phyloP scores from a whole-genome alignment of 306 rosid species.

The Cucurbita pepo region DNA sequence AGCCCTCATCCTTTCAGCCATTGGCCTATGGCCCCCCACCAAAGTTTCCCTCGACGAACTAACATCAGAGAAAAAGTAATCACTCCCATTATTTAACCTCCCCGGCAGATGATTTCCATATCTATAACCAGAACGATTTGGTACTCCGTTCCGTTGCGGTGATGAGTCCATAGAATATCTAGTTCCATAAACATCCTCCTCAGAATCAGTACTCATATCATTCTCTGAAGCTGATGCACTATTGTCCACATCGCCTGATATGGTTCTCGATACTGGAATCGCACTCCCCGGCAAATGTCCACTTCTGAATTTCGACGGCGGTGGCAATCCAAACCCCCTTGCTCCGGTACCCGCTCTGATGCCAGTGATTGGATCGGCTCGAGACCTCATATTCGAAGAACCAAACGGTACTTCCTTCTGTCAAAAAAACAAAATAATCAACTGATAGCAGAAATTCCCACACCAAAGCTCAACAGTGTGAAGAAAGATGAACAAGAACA shows the following conservation, averaged over 20 bases:
- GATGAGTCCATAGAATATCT: slow-evolving; percentile 78
- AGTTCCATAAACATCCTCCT: slow-evolving; percentile 53
- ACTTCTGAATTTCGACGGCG: slow-evolving; percentile 74
- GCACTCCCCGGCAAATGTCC: slow-evolving; percentile 69
- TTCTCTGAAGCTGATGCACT: slow-evolving; percentile 59
- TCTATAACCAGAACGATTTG: slow-evolving; percentile 23
- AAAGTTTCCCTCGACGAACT: slow-evolving; percentile 81
- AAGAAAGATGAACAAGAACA: neutral
- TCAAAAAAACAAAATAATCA: neutral
- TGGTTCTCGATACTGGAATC: slow-evolving; percentile 29
- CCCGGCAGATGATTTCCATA: slow-evolving; percentile 26
- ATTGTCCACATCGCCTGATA: slow-evolving; percentile 22
- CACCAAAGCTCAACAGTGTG: slow-evolving; percentile 8
- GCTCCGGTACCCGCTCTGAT: slow-evolving; percentile 26
- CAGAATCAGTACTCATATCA: slow-evolving; percentile 45
- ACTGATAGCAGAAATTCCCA: neutral
- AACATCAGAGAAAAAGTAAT: slow-evolving; percentile 64
- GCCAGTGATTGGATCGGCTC: slow-evolving; percentile 41
- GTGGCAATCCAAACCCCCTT: slow-evolving; percentile 71
- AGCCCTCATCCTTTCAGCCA: slow-evolving; percentile 19
- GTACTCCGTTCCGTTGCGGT: slow-evolving; percentile 42
- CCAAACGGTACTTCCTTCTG: slow-evolving; percentile 36
- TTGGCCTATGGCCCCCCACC: slow-evolving; percentile 25
- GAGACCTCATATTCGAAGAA: slow-evolving; percentile 29
- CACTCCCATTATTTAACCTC: slow-evolving; percentile 34